Evolutionary conservation across 768 basidiomycete genomes (phyloP).

Genomic region (Dendrothele bispora): DNA sequence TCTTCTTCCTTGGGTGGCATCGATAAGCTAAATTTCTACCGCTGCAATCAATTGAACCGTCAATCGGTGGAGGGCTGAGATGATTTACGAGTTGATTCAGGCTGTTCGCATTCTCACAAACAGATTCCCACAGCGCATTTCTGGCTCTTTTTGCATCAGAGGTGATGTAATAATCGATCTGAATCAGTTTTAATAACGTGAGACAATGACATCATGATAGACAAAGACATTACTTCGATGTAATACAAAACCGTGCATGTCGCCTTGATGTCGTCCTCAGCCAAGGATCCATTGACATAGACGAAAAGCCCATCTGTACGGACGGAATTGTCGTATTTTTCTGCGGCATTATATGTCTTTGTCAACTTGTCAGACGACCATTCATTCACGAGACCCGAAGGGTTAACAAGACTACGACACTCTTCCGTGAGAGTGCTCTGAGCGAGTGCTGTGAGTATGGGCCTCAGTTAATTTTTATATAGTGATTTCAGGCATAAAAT

Average conservation of each 20-base stretch:
- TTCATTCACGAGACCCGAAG: not conserved
- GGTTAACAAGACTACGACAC: not conserved
- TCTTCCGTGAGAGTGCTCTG: not conserved
- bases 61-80: not conserved
- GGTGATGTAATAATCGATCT: not conserved
- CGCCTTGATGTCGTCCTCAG: not conserved
- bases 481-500: not conserved
- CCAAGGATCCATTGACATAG: not conserved
- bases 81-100: not conserved
- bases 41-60: not conserved
- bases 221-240: not conserved
- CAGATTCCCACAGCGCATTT: not conserved
- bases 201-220: not conserved
- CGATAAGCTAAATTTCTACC: not conserved
- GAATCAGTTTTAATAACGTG: not conserved
- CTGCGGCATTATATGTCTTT: not conserved
- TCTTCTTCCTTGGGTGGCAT: not conserved
- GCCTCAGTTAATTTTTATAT: not conserved
- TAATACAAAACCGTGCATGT: not conserved
- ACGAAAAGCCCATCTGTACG: not conserved
- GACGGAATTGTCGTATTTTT: not conserved
- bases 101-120: not conserved
- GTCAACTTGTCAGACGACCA: not conserved
- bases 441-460: not conserved
- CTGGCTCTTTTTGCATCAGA: not conserved